Evolutionary conservation across 805 yeast species (phyloP), one percentile per base, ranked within the genome.

Genomic region (Kazachstania bromeliacearum): DNA sequence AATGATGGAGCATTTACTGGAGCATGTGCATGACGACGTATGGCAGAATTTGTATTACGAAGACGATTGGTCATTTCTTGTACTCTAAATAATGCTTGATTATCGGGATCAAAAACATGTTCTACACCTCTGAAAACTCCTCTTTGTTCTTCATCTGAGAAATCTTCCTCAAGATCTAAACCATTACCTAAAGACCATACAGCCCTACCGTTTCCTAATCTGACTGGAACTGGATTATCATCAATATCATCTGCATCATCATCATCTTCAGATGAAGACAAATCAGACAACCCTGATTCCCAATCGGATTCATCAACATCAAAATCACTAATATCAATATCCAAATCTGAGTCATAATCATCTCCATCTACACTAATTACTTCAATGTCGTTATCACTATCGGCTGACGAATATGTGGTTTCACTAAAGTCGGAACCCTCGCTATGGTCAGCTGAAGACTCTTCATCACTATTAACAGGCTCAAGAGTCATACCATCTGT

Each of bases 221-320:
- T 19, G n/a, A 28, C 31, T 7, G 37, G 37, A 5, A 44, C 37
- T 3, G 37, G 41, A 25, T 40, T 43, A 22, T 44, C 40, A 8
- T 38, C 44, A 28, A 42, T 39, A 16, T 40, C 45, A 18, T 47
- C 51, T 7, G 45, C 57, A 6, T 45, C 49, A 10, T 45, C 53
- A 13, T 50, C 60, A 19, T 44, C 56, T 10, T 52, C 57, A 6
- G 57, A 48, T 4, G 53, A 53, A 1, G 57, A 44, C 12, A 56
- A 39, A 19, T 57, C 61, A 3, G 63, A 57, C 7, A 60, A 47
- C 0, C 60, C 62, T 3, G 61, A 56, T 35, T 61, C 65, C 57
- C 60, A 57, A 28, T 51, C 60, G 1, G 60, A 51, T 18, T 53
- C 61, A 18, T 51, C 63, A 8, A 59, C 60, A 29, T 59, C 55